Evolutionary conservation across 1,284 basidiomycete species (phyloP).

Genomic region (Boletus sp.): DNA sequence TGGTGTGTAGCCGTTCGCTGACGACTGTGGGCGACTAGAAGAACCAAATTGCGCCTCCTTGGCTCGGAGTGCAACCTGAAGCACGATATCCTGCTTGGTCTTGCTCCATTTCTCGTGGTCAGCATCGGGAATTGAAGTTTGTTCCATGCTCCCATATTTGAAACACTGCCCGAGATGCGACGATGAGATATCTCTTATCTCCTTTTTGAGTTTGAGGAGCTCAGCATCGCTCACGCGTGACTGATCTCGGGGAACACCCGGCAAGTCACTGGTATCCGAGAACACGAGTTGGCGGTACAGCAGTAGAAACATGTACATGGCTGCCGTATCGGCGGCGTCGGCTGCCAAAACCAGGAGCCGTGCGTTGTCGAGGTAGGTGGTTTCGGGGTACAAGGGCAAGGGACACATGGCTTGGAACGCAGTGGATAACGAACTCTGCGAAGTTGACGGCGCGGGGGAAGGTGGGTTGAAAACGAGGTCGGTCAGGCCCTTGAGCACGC

Average conservation of each 20-base stretch:
- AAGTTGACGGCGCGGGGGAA: slow-evolving; percentile 32
- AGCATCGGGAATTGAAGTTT: slow-evolving; percentile 29
- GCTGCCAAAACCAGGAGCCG: slow-evolving; percentile 67
- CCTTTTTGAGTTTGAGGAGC: slow-evolving; percentile 61
- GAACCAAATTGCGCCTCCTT: slow-evolving; percentile 37
- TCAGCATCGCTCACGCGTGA: slow-evolving; percentile 44
- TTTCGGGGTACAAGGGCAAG: slow-evolving; percentile 67
- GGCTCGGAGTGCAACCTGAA: slow-evolving; percentile 65
- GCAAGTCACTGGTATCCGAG: slow-evolving; percentile 35
- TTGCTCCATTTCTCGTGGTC: slow-evolving; percentile 45
- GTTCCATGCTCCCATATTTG: slow-evolving; percentile 32
- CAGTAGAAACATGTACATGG: slow-evolving; percentile 77
- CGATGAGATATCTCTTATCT: slow-evolving; percentile 73
- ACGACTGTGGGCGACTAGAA: slow-evolving; percentile 10
- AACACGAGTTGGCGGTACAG: slow-evolving; percentile 73
- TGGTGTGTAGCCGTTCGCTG: slow-evolving; percentile 11
- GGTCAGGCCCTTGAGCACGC: slow-evolving; percentile 63
- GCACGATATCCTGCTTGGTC: slow-evolving; percentile 55
- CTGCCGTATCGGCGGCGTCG: slow-evolving; percentile 73
- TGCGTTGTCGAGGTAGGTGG: slow-evolving; percentile 76
- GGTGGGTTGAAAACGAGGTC: slow-evolving; percentile 66
- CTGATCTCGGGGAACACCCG: slow-evolving; percentile 22
- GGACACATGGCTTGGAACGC: slow-evolving; percentile 36
- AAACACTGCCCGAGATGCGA: slow-evolving; percentile 55
- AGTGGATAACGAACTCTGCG: slow-evolving; percentile 27